Evolutionary conservation across 2,329 filamentous ascomycete genomes (phyloP), one percentile per base, ranked within the genome.

Genomic region (Helotiales sp.): DNA sequence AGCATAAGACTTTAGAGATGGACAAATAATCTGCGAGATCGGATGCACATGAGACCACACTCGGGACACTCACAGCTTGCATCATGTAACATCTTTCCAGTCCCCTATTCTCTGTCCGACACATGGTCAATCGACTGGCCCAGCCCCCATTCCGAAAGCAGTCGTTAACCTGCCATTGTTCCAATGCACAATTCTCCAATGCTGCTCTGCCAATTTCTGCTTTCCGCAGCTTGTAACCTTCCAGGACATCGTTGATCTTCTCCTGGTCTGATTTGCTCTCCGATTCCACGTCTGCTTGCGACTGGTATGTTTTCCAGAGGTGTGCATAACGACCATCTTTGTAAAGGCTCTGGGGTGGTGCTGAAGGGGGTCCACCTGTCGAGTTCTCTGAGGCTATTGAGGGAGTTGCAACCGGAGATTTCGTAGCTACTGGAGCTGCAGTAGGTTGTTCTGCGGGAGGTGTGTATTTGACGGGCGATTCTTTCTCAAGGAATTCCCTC

Each of bases 1-100:
- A 60, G 52, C 52, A 47, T 47, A 2, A 15, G 13, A 31, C 19
- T 22, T 24, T 8, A 22, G n/a, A 19, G 36, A 40, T 19, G 3
- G 13, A 6, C 4, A 17, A n/a, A 47, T 7, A 47, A 24, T 24
- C 42, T 19, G 12, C 27, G 13, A 34, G 15, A 34, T 34, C 15
- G 31, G 31, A 34, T 34, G 31, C 31, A 15, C 31, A 15, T 34
- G n/a, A n/a, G n/a, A n/a, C n/a, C n/a, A n/a, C n/a, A n/a, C n/a
- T n/a, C n/a, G n/a, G n/a, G 36, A 22, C 40, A 44, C 40, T 44
- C 22, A 92, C 89, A 69, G 85, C 86, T 76, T 99, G 95, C 78
- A 93, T 92, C 54, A 82, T 87, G 72, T 95, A 96, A 77, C 95
- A 99, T 65, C 89, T 82, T 71, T 95, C 89, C 69, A 97, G 93